Base-by-base conservation (phyloP, 2,329 filamentous ascomycete species). In the Lithohypha guttulata region DNA sequence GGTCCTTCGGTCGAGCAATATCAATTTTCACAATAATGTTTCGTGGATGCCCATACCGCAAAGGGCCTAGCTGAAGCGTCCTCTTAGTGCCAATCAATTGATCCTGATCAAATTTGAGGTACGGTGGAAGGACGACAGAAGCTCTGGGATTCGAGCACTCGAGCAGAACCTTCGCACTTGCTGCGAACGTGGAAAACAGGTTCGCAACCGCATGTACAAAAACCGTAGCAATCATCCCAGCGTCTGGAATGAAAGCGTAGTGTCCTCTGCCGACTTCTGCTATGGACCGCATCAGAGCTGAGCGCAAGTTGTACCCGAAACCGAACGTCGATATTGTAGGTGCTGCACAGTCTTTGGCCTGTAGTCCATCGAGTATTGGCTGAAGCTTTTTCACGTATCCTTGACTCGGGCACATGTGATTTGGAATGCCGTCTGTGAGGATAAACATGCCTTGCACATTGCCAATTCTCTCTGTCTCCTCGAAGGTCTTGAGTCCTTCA, bases 161-260 rank as follows among this genome's bases (percentile, higher is more conserved):
- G 14, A 77, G 43, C 2, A 54, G 55, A 2, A 78, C 53, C 0
- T 49, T 56, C 2, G 67, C 68, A 1, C 61, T 58, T 3, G 60
- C 68, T 2, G 73, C 73, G 44, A 67, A 76, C 0, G 74, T 78
- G 2, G 69, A 65, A 48, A 75, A 74, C 2, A 79, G 53, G 46
- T 78, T 76, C 13, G 75, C 74, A 2, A 77, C 64, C 2, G 75
- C 71, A 48, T 79, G 72, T 2, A 77, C 64, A 43, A 79, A 77
- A 3, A 75, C 71, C 2, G 75, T 78, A 2, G 53, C 44, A 43
- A 79, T 71, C 72, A 79, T 77, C 42, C 73, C 70, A 0, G 71
- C 66, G 39, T 79, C 74, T 0, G 73, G 70, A 13, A 79, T 78
- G 46, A 77, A 79, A 6, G 71, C 60, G 42, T 75, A 79, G 51